Evolutionary conservation across 441 rosid genomes (phyloP).

Genomic region (Hypseocharis bilobata): DNA sequence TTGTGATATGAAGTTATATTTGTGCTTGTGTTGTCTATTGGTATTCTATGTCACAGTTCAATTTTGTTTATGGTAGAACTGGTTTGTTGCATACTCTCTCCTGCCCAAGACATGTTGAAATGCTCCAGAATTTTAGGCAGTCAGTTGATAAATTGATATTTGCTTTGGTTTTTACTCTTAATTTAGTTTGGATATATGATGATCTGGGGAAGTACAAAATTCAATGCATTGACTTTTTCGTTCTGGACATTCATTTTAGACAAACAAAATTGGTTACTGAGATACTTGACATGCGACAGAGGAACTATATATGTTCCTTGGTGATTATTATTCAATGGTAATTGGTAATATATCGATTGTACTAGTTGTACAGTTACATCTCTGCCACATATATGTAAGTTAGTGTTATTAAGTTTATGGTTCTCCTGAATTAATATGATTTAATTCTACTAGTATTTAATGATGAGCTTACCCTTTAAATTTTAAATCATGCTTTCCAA

Average conservation of each 20-base stretch:
- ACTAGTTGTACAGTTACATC: background rate
- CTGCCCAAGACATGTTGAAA: no score
- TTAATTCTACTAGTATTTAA: background rate
- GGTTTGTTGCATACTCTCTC: no score
- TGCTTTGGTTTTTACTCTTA: no score
- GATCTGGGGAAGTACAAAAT: background rate
- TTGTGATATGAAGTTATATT: background rate
- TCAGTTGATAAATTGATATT: no score
- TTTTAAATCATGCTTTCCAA: background rate
- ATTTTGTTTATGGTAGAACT: no score
- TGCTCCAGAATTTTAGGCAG: no score
- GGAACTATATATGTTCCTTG: no score
- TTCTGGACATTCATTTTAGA: background rate
- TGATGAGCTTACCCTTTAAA: background rate
- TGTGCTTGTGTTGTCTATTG: background rate
- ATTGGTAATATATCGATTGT: no score
- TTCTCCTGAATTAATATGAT: background rate
- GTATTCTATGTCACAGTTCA: background rate
- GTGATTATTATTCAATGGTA: no score
- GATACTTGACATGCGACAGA: background rate
- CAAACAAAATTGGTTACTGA: background rate
- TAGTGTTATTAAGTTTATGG: background rate
- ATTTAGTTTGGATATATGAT: no score
- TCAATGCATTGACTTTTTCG: background rate
- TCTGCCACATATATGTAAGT: background rate